phyloP scores from a whole-genome alignment of 345 rosid species.

The Linum trigynum region DNA sequence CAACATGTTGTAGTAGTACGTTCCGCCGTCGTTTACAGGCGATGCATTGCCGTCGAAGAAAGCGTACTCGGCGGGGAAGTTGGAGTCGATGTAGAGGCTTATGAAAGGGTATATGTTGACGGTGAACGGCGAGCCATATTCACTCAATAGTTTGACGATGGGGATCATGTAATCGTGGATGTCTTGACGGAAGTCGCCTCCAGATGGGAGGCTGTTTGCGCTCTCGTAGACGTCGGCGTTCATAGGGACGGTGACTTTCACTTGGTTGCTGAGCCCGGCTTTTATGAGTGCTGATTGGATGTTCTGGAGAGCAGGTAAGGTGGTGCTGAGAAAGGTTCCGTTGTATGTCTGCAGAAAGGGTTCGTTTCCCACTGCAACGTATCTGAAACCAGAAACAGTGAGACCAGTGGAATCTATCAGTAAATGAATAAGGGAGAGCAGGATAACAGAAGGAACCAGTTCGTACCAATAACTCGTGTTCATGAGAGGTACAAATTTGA shows the following conservation, averaged over 20 bases:
- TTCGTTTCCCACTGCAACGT: constrained; percentile 92
- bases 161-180: constrained; percentile 67
- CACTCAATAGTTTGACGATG: constrained; percentile 63
- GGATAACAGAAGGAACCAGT: background rate
- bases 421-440: background rate
- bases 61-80: constrained; percentile 82
- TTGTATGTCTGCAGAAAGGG: constrained; percentile 81
- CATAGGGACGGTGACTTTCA: constrained; percentile 68
- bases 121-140: constrained; percentile 59
- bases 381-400: constrained; percentile 34
- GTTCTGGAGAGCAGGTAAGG: constrained; percentile 71
- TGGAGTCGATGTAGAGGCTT: constrained; percentile 61
- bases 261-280: constrained; percentile 65
- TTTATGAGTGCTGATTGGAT: constrained; percentile 69
- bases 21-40: constrained; percentile 62
- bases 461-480: background rate
- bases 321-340: constrained; percentile 49
- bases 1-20: constrained; percentile 59
- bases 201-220: constrained; percentile 46
- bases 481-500: background rate
- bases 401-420: background rate
- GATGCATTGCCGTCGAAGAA: constrained; percentile 67
- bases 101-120: constrained; percentile 92
- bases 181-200: constrained; percentile 77
- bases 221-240: constrained; percentile 80